Conservation (phyloP, 345 rosid species). For the Boechera retrofracta region DNA sequence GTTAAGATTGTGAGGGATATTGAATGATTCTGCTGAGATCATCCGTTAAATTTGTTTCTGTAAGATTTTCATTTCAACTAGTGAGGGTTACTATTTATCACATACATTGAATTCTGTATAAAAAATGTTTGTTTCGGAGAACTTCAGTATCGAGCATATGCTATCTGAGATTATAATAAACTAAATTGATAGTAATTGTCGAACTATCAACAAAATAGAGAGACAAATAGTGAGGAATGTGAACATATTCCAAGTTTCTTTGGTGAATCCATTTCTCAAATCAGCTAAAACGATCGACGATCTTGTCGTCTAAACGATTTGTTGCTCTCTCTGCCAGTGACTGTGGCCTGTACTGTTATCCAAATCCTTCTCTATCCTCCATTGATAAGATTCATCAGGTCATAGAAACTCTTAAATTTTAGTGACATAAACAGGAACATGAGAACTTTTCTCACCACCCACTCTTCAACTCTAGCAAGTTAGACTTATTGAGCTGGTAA, state of each 20-base stretch:
- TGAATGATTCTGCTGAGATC: constrained; percentile 3
- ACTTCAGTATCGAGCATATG: not conserved
- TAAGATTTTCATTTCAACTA: constrained; percentile 4
- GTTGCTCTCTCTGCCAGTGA: not conserved
- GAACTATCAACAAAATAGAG: not conserved
- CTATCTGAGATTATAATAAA: not conserved
- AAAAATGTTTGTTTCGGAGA: not conserved
- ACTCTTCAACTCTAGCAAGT: not conserved
- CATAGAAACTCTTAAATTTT: not conserved
- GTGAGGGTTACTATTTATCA: not conserved
- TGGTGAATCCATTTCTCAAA: not conserved
- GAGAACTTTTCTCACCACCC: not conserved
- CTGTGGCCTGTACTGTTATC: not conserved
- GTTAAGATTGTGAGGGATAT: not conserved
- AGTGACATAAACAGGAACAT: not conserved
- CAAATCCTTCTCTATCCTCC: not conserved
- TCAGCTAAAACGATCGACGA: not conserved
- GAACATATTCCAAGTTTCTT: not conserved
- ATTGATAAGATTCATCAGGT: not conserved
- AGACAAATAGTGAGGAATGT: no score
- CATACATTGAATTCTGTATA: constrained; percentile 4
- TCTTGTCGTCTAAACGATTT: not conserved
- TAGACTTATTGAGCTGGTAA: not conserved
- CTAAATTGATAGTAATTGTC: not conserved
- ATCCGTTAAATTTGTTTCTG: not conserved